Evolutionary conservation across 352 stramenopile genomes (phyloP).

Genomic region (Pythium scleroteichum): DNA sequence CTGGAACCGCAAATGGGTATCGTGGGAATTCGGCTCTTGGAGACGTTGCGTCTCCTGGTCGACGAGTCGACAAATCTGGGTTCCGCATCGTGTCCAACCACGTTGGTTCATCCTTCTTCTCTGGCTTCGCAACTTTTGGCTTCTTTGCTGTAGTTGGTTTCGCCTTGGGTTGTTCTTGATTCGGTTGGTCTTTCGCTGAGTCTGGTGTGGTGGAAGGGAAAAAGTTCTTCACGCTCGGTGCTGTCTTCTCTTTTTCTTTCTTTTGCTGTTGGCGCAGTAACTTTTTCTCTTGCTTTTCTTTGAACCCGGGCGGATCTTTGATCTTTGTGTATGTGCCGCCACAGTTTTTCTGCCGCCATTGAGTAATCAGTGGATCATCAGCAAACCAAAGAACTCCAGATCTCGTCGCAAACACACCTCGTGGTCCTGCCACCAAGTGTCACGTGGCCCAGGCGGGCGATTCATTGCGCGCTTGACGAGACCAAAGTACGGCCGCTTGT

Average conservation of each 20-base stretch:
- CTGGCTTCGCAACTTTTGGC: slow-evolving; percentile 1
- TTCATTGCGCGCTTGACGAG: slow-evolving; percentile 89
- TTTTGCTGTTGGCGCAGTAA: slow-evolving; percentile 35
- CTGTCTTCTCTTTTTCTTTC: slow-evolving; percentile 48
- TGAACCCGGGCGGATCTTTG: slow-evolving; percentile 64
- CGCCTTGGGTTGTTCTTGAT: neutral
- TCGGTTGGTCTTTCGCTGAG: neutral
- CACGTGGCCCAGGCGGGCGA: slow-evolving; percentile 63
- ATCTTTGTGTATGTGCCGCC: slow-evolving; percentile 75
- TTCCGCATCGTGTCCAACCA: slow-evolving; percentile 5
- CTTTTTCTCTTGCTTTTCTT: slow-evolving; percentile 44
- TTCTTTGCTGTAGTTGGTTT: slow-evolving; percentile 30
- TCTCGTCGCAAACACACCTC: slow-evolving; percentile 22
- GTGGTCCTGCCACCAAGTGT: slow-evolving; percentile 77
- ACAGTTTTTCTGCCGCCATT: slow-evolving; percentile 56
- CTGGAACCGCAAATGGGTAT: slow-evolving; percentile 6
- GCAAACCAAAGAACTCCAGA: too few relatives aligned
- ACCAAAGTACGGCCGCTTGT: slow-evolving; percentile 70
- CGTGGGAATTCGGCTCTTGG: slow-evolving; percentile 1
- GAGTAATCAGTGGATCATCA: too few relatives aligned
- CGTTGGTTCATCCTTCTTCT: slow-evolving; percentile 8
- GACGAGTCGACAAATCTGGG: neutral
- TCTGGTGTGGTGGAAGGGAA: slow-evolving; percentile 19
- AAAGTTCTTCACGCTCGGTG: slow-evolving; percentile 36
- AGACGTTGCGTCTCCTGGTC: neutral